A percentile compares a stretch with the other conserved stretches of the same genome.
Evolutionary conservation across 2,329 filamentous ascomycete genomes (phyloP).

Genomic region (Aspergillus latus): DNA sequence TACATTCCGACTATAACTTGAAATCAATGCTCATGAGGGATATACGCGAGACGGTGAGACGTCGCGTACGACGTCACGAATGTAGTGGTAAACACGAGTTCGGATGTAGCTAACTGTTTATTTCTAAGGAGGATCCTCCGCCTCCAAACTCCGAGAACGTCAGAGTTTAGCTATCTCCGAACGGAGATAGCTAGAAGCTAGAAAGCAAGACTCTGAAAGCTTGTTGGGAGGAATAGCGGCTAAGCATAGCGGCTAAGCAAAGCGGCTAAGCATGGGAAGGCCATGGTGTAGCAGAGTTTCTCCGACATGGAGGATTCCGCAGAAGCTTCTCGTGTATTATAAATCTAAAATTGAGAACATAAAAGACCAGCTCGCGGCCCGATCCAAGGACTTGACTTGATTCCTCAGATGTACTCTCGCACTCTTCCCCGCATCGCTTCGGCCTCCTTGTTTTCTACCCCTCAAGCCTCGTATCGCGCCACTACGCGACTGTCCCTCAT

Average conservation of each 20-base stretch:
- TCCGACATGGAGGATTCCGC: not conserved
- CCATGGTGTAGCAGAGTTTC: not conserved
- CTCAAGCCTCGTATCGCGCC: conserved; percentile 2
- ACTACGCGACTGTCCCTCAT: conserved; percentile 11
- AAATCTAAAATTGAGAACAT: conserved; percentile 5
- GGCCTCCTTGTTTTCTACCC: not conserved
- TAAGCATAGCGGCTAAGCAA: no score
- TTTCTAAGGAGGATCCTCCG: no score
- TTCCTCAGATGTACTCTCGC: conserved; percentile 6
- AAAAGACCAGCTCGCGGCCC: not conserved
- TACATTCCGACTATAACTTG: no score
- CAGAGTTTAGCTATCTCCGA: no score
- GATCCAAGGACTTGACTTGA: not conserved
- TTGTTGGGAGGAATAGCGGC: not conserved
- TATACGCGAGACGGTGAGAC: no score
- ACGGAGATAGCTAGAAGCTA: no score
- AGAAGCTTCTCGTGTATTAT: conserved; percentile 7
- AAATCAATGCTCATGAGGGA: no score
- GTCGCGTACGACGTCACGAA: no score
- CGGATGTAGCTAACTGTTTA: no score
- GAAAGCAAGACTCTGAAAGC: no score
- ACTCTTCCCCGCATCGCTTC: not conserved
- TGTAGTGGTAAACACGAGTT: no score
- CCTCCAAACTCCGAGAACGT: no score
- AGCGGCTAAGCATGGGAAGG: not conserved